These are phyloP conservation scores for Bidens hawaiensis DNA, from an alignment of 140 eudicot genomes.

Conservation along the genomic window DNA sequence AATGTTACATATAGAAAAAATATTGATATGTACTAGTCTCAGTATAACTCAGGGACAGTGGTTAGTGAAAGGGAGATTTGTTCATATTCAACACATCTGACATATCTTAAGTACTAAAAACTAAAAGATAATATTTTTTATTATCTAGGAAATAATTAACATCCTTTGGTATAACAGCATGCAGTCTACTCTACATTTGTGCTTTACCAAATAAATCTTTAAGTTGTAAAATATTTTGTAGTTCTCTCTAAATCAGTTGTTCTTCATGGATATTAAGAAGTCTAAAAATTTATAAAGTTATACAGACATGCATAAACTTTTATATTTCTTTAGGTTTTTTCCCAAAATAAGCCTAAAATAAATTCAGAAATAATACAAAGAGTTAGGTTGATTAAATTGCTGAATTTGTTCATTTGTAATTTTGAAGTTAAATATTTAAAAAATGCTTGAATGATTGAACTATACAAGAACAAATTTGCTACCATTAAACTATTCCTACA, in stretches of 20 bases:
- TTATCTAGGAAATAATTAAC: not conserved
- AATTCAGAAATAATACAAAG: no score
- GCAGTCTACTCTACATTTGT: conserved; percentile 18
- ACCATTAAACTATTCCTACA: no score
- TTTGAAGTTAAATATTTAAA: not conserved
- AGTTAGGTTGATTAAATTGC: not conserved
- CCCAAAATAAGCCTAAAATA: no score
- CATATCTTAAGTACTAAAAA: conserved; percentile 7
- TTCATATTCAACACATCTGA: conserved; percentile 8
- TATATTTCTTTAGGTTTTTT: not conserved
- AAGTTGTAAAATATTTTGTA: not conserved
- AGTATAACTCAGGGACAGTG: no score
- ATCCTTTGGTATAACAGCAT: conserved; percentile 3
- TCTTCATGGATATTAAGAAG: not conserved
- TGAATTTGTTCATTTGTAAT: not conserved
- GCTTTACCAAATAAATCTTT: conserved; percentile 3
- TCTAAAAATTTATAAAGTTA: not conserved
- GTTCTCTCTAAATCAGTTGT: not conserved
- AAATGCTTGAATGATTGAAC: no score
- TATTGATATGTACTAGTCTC: not conserved
- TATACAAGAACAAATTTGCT: no score
- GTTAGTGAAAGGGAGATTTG: conserved; percentile 7
- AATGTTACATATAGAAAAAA: not conserved
- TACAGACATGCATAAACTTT: not conserved
- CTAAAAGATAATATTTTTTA: conserved; percentile 12